Conservation (phyloP, 139 green algal genomes). For the Diplosphaera chodatii region DNA sequence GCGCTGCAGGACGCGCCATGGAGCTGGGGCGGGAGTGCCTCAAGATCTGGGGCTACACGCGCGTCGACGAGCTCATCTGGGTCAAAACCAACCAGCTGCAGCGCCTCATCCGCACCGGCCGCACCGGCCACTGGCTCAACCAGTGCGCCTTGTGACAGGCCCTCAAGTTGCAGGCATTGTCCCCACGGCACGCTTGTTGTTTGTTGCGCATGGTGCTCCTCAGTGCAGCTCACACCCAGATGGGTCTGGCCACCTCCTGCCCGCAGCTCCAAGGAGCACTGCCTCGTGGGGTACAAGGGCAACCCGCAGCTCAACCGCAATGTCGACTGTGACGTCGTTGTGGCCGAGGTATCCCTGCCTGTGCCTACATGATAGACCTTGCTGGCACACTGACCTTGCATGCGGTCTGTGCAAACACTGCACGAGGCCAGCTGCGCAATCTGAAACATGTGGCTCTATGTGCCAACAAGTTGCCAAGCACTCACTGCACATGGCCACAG, state of each 20-base stretch:
- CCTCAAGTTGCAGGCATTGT: too few relatives aligned
- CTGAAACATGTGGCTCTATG: too few relatives aligned
- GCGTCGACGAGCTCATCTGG: slow-evolving; percentile 85
- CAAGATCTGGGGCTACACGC: slow-evolving; percentile 74
- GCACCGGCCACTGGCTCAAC: slow-evolving; percentile 81
- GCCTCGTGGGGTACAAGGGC: slow-evolving; percentile 79
- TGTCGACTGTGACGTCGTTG: slow-evolving; percentile 74
- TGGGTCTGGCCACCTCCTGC: too few relatives aligned
- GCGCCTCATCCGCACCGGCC: slow-evolving; percentile 65
- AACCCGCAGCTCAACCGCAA: slow-evolving; percentile 50
- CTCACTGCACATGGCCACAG: background rate
- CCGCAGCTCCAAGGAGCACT: slow-evolving; percentile 74
- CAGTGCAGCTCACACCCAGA: too few relatives aligned
- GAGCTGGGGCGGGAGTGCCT: slow-evolving; percentile 79
- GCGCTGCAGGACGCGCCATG: slow-evolving; percentile 63
- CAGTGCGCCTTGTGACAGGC: slow-evolving; percentile 20
- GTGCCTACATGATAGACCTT: too few relatives aligned
- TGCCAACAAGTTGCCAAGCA: too few relatives aligned
- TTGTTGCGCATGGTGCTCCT: too few relatives aligned
- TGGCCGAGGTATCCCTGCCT: slow-evolving; percentile 76
- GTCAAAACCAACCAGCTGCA: slow-evolving; percentile 87
- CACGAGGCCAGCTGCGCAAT: too few relatives aligned
- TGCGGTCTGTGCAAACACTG: too few relatives aligned
- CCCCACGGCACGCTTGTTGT: too few relatives aligned
- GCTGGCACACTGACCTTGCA: too few relatives aligned